phyloP scores from a whole-genome alignment of 176 grass and related monocot genomes.

The Paspalum vaginatum region DNA sequence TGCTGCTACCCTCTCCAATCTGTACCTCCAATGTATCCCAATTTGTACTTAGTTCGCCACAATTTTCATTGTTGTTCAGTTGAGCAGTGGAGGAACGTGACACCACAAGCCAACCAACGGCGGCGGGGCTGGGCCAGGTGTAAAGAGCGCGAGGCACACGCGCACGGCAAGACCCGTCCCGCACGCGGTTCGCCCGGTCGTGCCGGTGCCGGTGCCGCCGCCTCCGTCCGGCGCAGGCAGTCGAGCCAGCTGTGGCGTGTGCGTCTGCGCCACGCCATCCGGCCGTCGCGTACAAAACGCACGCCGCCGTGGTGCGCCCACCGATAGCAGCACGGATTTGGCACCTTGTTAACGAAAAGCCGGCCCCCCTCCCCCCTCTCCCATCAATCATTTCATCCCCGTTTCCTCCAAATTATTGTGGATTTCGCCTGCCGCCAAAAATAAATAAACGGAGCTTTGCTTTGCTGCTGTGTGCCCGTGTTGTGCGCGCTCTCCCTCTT shows the following conservation, averaged over 20 bases:
- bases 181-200: too few relatives aligned
- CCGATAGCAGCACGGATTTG: background rate
- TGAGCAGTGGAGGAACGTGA: too few relatives aligned
- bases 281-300: background rate
- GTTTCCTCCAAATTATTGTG: background rate
- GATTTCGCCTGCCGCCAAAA: background rate
- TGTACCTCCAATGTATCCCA: too few relatives aligned
- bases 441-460: conserved; percentile 15
- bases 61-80: too few relatives aligned
- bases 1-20: too few relatives aligned
- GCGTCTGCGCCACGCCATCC: background rate
- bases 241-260: background rate
- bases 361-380: too few relatives aligned
- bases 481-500: background rate
- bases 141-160: too few relatives aligned
- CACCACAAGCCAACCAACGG: too few relatives aligned
- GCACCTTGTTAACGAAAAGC: conserved; percentile 10
- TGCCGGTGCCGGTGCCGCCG: too few relatives aligned
- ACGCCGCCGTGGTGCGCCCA: background rate
- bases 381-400: background rate
- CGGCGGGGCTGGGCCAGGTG: too few relatives aligned
- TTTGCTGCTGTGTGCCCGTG: background rate
- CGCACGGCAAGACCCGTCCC: too few relatives aligned
- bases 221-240: background rate
- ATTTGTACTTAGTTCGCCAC: too few relatives aligned